phyloP scores from a whole-genome alignment of 257 asterid species.

The Euphrasia confusa region DNA sequence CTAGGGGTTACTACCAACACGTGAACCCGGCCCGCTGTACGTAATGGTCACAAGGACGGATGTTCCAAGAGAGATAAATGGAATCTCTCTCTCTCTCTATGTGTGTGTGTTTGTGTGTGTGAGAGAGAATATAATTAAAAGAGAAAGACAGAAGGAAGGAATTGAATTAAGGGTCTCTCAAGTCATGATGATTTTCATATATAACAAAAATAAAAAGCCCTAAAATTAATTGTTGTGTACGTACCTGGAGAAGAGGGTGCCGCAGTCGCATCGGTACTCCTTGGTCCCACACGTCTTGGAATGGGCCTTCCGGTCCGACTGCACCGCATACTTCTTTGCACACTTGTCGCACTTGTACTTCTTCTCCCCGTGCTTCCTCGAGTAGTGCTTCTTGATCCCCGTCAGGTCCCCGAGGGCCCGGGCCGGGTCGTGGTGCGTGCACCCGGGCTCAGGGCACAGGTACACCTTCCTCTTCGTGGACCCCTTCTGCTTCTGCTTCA shows the following conservation, averaged over 20 bases:
- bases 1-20: no score
- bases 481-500: constrained; percentile 55
- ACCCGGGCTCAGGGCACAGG: constrained; percentile 74
- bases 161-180: no score
- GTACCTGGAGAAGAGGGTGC: constrained; percentile 75
- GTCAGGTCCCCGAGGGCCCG: constrained; percentile 87
- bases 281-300: constrained; percentile 67
- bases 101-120: constrained; percentile 42
- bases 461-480: constrained; percentile 57
- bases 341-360: constrained; percentile 73
- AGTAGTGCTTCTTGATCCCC: constrained; percentile 71
- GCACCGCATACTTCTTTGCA: constrained; percentile 75
- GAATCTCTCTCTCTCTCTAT: no score
- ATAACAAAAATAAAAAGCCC: no score
- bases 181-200: no score
- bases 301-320: constrained; percentile 84
- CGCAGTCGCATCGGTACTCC: constrained; percentile 75
- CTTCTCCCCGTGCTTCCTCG: constrained; percentile 75
- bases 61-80: constrained; percentile 25
- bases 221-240: no score
- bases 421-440: constrained; percentile 71
- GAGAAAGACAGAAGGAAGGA: no score
- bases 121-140: constrained; percentile 12
- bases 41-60: constrained; percentile 23
- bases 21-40: no score